A percentile compares a stretch with the other conserved stretches of the same genome.
phyloP scores from a whole-genome alignment of 108 stramenopile genomes.

The Pseudonitzschia multistriata region DNA sequence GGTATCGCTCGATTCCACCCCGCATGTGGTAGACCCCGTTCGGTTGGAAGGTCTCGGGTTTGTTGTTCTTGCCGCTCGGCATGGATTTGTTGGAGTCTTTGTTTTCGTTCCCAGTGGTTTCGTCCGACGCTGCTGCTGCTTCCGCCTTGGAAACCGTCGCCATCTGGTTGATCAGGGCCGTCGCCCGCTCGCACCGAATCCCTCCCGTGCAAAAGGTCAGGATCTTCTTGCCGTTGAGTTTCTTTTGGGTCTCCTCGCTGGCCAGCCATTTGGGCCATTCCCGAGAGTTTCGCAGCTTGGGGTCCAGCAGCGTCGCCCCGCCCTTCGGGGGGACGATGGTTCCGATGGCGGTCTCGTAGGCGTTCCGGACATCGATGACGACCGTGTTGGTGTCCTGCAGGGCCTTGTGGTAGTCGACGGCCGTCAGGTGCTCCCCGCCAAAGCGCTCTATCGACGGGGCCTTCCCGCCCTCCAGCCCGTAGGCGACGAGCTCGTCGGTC shows the following conservation, averaged over 20 bases:
- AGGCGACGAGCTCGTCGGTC: conserved; percentile 73
- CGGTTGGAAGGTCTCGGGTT: conserved; percentile 19
- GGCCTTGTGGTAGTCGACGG: conserved; percentile 72
- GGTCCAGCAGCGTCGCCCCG: conserved; percentile 69
- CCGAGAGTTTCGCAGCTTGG: conserved; percentile 66
- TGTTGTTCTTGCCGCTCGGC: neutral
- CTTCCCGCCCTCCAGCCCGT: conserved; percentile 64
- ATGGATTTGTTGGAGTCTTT: neutral
- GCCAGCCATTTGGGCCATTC: conserved; percentile 82
- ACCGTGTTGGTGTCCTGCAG: conserved; percentile 70
- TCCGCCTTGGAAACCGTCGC: conserved; percentile 19
- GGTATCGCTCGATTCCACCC: conserved; percentile 85
- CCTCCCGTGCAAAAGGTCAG: conserved; percentile 73
- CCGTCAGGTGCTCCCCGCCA: conserved; percentile 66
- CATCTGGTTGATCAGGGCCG: conserved; percentile 73
- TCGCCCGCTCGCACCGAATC: conserved; percentile 78
- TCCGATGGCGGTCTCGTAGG: conserved; percentile 74
- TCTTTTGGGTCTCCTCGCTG: conserved; percentile 53
- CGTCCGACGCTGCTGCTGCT: neutral
- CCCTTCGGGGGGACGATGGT: conserved; percentile 56
- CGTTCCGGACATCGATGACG: conserved; percentile 82
- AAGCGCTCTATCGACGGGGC: conserved; percentile 56
- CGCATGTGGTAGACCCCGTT: conserved; percentile 74
- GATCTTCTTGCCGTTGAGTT: conserved; percentile 71
- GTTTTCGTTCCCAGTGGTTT: neutral